A percentile compares a stretch with the other conserved stretches of the same genome.
These are phyloP conservation scores for Centaurea solstitialis DNA, from an alignment of 129 eudicot species.

Conservation along the genomic window DNA sequence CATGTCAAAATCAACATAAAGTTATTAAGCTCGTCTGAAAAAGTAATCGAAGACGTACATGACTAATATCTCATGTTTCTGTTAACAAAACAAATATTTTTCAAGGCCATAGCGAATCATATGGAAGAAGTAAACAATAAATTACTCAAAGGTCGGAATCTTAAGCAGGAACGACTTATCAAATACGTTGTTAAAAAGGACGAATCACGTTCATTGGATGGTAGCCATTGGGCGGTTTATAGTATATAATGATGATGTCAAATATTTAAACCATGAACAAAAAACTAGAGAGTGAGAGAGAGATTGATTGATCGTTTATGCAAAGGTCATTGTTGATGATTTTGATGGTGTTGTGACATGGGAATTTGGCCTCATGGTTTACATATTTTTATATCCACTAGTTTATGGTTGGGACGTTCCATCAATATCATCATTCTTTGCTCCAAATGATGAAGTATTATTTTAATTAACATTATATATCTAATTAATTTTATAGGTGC, in stretches of 20 bases:
- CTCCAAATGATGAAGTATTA: not conserved
- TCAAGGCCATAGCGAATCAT: not conserved
- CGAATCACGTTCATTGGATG: not conserved
- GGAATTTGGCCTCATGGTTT: not conserved
- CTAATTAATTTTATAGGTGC: not conserved
- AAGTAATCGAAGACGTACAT: too few relatives aligned
- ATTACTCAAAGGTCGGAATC: not conserved
- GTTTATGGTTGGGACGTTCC: not conserved
- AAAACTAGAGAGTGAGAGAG: not conserved
- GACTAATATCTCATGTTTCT: not conserved
- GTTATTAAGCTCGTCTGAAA: not conserved
- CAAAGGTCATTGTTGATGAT: constrained; percentile 5
- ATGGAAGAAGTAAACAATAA: not conserved
- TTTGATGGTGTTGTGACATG: not conserved
- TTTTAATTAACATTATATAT: not conserved
- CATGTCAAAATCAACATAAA: not conserved
- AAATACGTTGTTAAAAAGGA: not conserved
- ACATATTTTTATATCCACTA: not conserved
- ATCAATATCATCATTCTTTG: not conserved
- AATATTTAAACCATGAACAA: not conserved
- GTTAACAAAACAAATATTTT: not conserved
- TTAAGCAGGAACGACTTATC: not conserved
- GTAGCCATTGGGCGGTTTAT: constrained; percentile 2
- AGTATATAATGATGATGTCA: not conserved
- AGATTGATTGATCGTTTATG: not conserved